Evolutionary conservation across 2,329 filamentous ascomycete species (phyloP), one percentile per base, ranked within the genome.

Genomic region (Fusarium chlamydosporum): DNA sequence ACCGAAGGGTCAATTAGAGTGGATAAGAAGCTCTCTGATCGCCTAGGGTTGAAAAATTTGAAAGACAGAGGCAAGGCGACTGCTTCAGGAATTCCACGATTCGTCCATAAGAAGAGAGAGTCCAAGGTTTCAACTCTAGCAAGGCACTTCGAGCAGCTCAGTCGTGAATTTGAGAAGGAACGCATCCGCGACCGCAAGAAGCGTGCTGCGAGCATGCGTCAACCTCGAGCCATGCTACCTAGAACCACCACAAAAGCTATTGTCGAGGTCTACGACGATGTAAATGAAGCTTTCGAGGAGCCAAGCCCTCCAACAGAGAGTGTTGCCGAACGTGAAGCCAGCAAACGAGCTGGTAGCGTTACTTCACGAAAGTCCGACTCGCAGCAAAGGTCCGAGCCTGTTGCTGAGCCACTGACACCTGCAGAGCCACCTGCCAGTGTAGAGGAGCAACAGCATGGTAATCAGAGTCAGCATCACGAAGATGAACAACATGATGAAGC

Each of bases 151-250:
- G 96, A 99, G 79, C 94, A 98, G 78, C 85, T 99, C 58, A 97
- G 94, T 72, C 91, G 94, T 26, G 96, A 99, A 76, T 99, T 99
- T 71, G 94, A 97, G 76, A 97, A 95, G 74, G 95, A 99, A 79
- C 88, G 96, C 43, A 88, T 96, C 71, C 91, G 92, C 48, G 95
- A 98, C 77, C 89, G 92, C 69, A 91, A 91, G 73, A 91, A 94
- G 77, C 85, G 93, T 61, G 92, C 93, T 27, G 92, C 92, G 45
- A 93, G 90, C 75, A 89, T 91, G 76, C 83, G 85, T 42, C 84
- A 87, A 77, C 92, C 93, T 15, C 88, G 94, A 65, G 93, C 93
- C 1, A 95, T 95, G 76, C 80, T 89, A 23, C 95, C 96, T 20
- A 88, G 96, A 68, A 93, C 94, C 40, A 94, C 93, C 18, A 96